Conservation (phyloP, 2,329 filamentous ascomycete species). For the Ophiostoma triangulosporum region DNA sequence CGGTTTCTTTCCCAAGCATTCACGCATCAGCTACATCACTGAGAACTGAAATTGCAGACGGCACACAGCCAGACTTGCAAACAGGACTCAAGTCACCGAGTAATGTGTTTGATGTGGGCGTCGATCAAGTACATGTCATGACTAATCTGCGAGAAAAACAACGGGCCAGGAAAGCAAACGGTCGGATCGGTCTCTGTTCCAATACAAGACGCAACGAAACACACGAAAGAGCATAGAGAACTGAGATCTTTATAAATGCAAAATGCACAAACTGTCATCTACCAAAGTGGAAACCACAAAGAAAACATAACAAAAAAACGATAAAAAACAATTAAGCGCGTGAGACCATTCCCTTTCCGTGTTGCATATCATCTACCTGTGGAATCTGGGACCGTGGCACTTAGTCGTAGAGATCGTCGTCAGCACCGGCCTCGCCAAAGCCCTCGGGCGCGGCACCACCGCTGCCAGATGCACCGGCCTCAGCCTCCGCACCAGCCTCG, state of each 20-base stretch:
- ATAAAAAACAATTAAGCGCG: background rate
- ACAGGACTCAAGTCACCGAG: no score
- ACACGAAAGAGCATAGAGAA: background rate
- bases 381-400: background rate
- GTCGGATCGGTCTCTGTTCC: no score
- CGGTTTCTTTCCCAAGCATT: no score
- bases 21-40: background rate
- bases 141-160: background rate
- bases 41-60: no score
- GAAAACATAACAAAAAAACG: background rate
- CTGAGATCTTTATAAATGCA: background rate
- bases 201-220: background rate
- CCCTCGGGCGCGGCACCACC: slow-evolving; percentile 25
- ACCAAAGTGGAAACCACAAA: background rate
- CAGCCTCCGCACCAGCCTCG: slow-evolving; percentile 50
- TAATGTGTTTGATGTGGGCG: no score
- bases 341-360: background rate
- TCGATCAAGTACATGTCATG: no score
- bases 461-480: slow-evolving; percentile 42
- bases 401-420: slow-evolving; percentile 95
- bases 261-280: background rate
- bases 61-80: no score
- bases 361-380: slow-evolving; percentile 37
- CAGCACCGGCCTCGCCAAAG: slow-evolving; percentile 79
- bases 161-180: no score